Percentiles rank a stretch among this genome's conserved stretches.
Evolutionary conservation across 1,284 basidiomycete genomes (phyloP).

Genomic region (Ustilago nuda): DNA sequence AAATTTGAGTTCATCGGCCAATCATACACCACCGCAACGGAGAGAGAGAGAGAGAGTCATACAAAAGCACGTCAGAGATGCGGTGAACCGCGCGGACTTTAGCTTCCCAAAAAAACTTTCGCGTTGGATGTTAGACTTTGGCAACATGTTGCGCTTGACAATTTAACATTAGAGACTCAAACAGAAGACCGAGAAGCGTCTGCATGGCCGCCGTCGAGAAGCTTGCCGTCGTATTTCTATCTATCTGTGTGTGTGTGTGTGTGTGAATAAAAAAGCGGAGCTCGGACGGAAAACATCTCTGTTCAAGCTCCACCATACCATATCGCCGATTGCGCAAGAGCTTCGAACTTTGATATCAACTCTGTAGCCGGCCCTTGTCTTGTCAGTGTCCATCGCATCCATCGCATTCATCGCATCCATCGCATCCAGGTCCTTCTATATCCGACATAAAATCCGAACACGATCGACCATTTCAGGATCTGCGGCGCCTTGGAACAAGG

Average conservation of each 20-base stretch:
- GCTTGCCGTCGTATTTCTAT: not conserved
- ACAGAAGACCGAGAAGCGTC: not conserved
- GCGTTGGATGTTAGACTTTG: constrained; percentile 2
- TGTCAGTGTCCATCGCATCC: not conserved
- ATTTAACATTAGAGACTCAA: not conserved
- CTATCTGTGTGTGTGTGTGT: not conserved
- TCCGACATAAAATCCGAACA: not conserved
- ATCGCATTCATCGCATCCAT: not conserved
- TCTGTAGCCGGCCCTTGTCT: not conserved
- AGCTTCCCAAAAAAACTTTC: constrained; percentile 3
- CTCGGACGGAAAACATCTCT: constrained; percentile 1
- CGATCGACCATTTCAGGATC: not conserved
- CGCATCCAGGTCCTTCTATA: constrained; percentile 11
- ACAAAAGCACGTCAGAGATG: constrained; percentile 23
- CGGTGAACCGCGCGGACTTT: constrained; percentile 16
- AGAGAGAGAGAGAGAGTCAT: too few species aligned
- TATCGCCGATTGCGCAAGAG: constrained; percentile 16
- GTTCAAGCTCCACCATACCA: constrained; percentile 2
- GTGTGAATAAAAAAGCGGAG: too few species aligned
- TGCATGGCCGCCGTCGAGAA: constrained; percentile 3
- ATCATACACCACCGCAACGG: not conserved
- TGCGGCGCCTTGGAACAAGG: not conserved
- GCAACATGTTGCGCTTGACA: not conserved
- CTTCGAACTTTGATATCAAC: not conserved
- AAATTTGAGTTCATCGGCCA: constrained; percentile 18